Conservation (phyloP, 2,329 filamentous ascomycete species). For the Colletotrichum cordylinicola region DNA sequence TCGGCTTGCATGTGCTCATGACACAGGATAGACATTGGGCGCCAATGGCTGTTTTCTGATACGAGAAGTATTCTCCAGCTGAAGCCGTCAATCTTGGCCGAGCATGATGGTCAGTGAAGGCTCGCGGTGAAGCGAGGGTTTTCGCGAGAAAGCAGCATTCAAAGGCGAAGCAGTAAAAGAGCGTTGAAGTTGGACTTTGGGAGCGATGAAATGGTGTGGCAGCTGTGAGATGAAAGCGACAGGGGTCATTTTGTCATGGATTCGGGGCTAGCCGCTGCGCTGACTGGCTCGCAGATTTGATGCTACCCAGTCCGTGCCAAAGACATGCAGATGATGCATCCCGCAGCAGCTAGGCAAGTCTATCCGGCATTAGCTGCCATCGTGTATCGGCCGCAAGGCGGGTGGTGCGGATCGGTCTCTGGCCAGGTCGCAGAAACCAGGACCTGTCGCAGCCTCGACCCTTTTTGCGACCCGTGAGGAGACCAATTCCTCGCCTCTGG, state of each 20-base stretch:
- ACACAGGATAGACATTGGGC: slow-evolving; percentile 18
- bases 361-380: slow-evolving; percentile 23
- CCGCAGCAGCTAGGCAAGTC: slow-evolving; percentile 23
- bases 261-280: slow-evolving; percentile 20
- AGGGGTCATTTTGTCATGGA: slow-evolving; percentile 19
- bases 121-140: neutral
- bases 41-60: slow-evolving; percentile 7
- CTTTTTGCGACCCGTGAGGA: neutral
- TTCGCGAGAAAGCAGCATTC: neutral
- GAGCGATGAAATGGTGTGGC: slow-evolving; percentile 21
- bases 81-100: neutral
- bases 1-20: slow-evolving; percentile 14
- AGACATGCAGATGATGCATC: slow-evolving; percentile 23
- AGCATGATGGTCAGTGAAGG: neutral
- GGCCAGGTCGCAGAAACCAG: slow-evolving; percentile 8
- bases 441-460: slow-evolving; percentile 18
- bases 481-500: neutral
- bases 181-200: slow-evolving; percentile 5
- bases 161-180: neutral
- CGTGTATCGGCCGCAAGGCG: slow-evolving; percentile 20
- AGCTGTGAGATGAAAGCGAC: slow-evolving; percentile 16
- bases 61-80: slow-evolving; percentile 15
- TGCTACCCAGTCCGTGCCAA: slow-evolving; percentile 13
- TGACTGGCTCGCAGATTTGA: slow-evolving; percentile 21
- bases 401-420: slow-evolving; percentile 22